Evolutionary conservation across 108 stramenopile species (phyloP).

Genomic region (Epithemia pelagica): DNA sequence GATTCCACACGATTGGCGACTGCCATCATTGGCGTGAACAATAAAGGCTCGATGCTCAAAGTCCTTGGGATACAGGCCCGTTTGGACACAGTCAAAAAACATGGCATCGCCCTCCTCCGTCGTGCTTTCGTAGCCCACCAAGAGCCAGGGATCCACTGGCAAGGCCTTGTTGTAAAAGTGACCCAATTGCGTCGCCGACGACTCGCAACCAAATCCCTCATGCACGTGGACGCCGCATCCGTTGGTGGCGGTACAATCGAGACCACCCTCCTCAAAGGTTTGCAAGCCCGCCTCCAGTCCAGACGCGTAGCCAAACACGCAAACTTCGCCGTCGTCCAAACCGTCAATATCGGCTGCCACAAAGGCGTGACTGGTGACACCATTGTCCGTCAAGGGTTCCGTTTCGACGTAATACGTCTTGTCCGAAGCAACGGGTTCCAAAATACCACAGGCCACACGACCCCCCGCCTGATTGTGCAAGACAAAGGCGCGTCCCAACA

Average conservation of each 20-base stretch:
- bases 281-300: slow-evolving; percentile 3
- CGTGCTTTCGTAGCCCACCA: slow-evolving; percentile 15
- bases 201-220: slow-evolving; percentile 21
- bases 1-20: slow-evolving; percentile 22
- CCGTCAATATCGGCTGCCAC: neutral
- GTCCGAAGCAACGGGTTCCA: slow-evolving; percentile 2
- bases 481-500: slow-evolving; percentile 4
- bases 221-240: slow-evolving; percentile 34
- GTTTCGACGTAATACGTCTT: neutral
- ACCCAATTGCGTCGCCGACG: slow-evolving; percentile 15
- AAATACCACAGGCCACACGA: slow-evolving; percentile 9
- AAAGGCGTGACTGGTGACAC: neutral
- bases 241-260: slow-evolving; percentile 13
- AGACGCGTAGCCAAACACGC: neutral
- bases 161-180: slow-evolving; percentile 20
- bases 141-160: slow-evolving; percentile 14
- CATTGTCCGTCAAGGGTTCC: neutral
- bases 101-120: slow-evolving; percentile 8
- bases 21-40: slow-evolving; percentile 19
- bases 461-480: slow-evolving; percentile 6
- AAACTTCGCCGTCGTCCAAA: neutral
- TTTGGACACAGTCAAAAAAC: slow-evolving; percentile 12
- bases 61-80: neutral
- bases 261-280: neutral
- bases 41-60: slow-evolving; percentile 17